Conservation (phyloP, 768 basidiomycete genomes). For the Lepiota brunneoincarnata region DNA sequence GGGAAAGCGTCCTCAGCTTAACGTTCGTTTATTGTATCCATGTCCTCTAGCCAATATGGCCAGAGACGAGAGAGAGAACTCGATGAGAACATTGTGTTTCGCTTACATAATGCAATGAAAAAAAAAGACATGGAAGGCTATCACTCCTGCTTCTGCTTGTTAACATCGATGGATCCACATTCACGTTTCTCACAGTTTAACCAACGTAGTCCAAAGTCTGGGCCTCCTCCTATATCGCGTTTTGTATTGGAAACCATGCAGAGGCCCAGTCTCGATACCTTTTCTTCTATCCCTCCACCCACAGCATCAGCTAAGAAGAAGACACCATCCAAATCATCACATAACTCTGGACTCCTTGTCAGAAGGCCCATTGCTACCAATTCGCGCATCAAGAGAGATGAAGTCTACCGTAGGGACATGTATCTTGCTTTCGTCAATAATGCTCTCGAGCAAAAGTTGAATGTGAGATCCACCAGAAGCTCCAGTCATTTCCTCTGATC, state of each 20-base stretch:
- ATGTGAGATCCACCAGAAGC: conserved; percentile 42
- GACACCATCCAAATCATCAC: conserved; percentile 24
- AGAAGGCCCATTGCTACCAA: conserved; percentile 74
- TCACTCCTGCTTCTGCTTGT: not conserved
- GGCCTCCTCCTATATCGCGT: conserved; percentile 44
- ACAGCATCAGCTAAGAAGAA: conserved; percentile 41
- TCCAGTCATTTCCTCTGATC: not conserved
- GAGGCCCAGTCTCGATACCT: conserved; percentile 18
- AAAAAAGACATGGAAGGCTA: not conserved
- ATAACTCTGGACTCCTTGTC: conserved; percentile 25
- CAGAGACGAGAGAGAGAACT: not conserved
- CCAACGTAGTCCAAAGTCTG: conserved; percentile 65
- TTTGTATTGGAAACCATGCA: conserved; percentile 38
- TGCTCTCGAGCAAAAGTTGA: conserved; percentile 69
- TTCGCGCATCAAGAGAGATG: conserved; percentile 73
- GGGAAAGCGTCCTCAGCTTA: not conserved
- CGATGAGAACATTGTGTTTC: conserved; percentile 3
- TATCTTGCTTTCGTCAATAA: conserved; percentile 81
- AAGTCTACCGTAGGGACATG: conserved; percentile 77
- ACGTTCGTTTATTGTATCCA: no score
- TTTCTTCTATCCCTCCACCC: conserved; percentile 27
- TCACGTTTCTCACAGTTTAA: conserved; percentile 76
- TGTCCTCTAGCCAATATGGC: not conserved
- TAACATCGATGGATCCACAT: conserved; percentile 66
- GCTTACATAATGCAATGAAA: conserved; percentile 22